phyloP scores from a whole-genome alignment of 129 eudicot genomes.

The Ambrosia trifida region DNA sequence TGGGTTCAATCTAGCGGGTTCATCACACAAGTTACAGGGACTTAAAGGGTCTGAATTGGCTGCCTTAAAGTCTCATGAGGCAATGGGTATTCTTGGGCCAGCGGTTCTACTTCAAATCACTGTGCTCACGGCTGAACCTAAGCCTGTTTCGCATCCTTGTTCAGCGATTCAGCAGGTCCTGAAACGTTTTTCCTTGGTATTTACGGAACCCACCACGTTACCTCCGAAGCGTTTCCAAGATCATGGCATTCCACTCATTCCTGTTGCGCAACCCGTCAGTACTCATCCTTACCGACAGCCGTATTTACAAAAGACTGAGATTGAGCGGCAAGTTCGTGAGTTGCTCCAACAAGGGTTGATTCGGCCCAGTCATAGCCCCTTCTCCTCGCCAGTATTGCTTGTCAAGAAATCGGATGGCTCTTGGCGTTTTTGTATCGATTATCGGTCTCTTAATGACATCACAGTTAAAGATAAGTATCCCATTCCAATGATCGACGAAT shows the following conservation, averaged over 20 bases:
- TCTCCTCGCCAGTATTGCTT: neutral
- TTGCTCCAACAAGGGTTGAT: neutral
- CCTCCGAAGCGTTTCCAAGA: neutral
- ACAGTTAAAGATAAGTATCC: slow-evolving; percentile 1
- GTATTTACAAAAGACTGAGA: neutral
- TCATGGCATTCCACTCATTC: slow-evolving; percentile 1
- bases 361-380: slow-evolving; percentile 1
- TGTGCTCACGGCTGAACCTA: too few species aligned
- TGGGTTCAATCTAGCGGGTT: too few species aligned
- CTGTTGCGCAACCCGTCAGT: neutral
- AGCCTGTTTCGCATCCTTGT: neutral
- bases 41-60: too few species aligned
- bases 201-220: neutral
- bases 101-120: too few species aligned
- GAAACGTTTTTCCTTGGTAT: neutral
- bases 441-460: slow-evolving; percentile 5
- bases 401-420: neutral
- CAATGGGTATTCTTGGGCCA: neutral
- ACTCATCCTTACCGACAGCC: neutral
- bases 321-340: neutral
- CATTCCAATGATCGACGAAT: neutral
- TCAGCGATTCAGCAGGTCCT: neutral
- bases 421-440: slow-evolving; percentile 5
- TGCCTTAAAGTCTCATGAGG: too few species aligned
- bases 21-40: too few species aligned